These are phyloP conservation scores for Rhizopogon roseolus DNA, from an alignment of 768 basidiomycete species.

Conservation along the genomic window DNA sequence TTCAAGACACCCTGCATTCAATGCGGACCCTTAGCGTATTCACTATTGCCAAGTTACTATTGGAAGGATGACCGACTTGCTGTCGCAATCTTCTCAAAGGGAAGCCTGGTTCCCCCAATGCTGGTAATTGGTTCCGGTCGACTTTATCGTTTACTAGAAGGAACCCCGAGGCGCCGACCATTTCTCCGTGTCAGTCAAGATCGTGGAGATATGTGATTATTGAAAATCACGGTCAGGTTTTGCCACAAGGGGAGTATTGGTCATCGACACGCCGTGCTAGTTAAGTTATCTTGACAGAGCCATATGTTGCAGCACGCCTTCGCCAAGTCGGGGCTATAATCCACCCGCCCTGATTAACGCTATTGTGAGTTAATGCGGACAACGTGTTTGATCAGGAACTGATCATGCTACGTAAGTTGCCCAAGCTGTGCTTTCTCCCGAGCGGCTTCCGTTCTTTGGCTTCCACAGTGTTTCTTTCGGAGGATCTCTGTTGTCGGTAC, in stretches of 20 bases:
- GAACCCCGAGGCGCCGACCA: neutral
- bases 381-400: neutral
- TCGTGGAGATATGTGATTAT: neutral
- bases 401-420: neutral
- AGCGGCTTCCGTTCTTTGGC: neutral
- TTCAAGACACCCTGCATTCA: neutral
- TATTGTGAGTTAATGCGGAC: neutral
- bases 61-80: neutral
- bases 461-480: neutral
- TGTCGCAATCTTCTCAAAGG: too few species aligned
- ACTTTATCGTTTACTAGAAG: too few species aligned
- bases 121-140: too few species aligned
- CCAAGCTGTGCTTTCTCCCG: neutral
- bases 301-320: neutral
- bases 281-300: neutral
- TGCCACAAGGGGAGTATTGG: too few species aligned
- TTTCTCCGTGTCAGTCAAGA: neutral
- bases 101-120: too few species aligned
- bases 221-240: neutral
- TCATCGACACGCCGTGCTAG: too few species aligned
- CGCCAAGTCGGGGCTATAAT: neutral
- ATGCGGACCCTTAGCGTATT: too few species aligned
- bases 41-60: neutral
- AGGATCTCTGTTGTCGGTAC: neutral
- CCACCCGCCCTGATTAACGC: neutral